Conservation (phyloP, 768 basidiomycete genomes). For the Psilocybe azurescens region DNA sequence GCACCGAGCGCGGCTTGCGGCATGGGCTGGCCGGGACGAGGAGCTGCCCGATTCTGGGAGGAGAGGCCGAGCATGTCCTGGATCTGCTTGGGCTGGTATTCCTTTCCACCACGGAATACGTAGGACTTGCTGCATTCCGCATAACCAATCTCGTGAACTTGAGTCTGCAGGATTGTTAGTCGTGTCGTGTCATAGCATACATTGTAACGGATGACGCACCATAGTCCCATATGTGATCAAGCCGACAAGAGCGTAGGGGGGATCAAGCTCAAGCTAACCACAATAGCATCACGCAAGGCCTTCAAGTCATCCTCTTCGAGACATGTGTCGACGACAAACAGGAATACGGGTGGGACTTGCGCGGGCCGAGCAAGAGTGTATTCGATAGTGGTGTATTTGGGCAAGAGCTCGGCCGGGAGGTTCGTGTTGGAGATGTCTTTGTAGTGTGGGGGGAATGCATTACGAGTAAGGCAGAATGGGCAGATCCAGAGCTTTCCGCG, state of each 20-base stretch:
- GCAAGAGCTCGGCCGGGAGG: constrained; percentile 92
- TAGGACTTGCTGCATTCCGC: constrained; percentile 97
- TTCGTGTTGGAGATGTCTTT: constrained; percentile 98
- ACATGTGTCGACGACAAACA: constrained; percentile 98
- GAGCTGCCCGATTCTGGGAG: constrained; percentile 80
- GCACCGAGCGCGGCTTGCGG: constrained; percentile 85
- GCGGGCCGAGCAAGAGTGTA: constrained; percentile 95
- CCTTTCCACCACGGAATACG: constrained; percentile 98
- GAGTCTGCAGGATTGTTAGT: constrained; percentile 85
- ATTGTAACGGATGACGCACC: constrained; percentile 54
- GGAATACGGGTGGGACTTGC: constrained; percentile 93
- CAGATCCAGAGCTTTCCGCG: constrained; percentile 99
- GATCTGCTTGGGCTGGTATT: constrained; percentile 95
- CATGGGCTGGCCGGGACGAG: constrained; percentile 87
- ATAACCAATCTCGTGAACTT: constrained; percentile 99
- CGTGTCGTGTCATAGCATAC: constrained; percentile 35
- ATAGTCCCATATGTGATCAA: constrained; percentile 97
- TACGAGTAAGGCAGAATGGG: constrained; percentile 96
- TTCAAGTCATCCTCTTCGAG: constrained; percentile 96
- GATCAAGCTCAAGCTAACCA: constrained; percentile 91
- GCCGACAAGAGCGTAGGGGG: constrained; percentile 96
- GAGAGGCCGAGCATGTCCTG: constrained; percentile 97
- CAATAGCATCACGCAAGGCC: constrained; percentile 90
- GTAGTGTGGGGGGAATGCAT: constrained; percentile 98
- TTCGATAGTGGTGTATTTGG: constrained; percentile 99